Conservation (phyloP, 2,329 filamentous ascomycete species). For the Aspergillus novoparasiticus region DNA sequence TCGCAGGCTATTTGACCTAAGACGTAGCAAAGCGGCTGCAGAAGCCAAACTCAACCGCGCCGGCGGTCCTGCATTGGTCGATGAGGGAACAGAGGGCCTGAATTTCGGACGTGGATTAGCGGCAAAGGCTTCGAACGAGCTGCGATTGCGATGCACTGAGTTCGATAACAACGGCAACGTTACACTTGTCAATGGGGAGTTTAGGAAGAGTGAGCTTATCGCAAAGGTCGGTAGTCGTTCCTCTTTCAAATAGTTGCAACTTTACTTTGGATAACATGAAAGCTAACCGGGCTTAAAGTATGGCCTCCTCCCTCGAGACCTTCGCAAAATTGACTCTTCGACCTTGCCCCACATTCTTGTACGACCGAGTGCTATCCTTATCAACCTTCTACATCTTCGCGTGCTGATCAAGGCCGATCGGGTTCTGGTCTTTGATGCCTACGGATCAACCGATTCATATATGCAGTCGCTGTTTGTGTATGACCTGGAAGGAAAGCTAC, state of each 20-base stretch:
- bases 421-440: conserved; percentile 93
- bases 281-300: conserved; percentile 59
- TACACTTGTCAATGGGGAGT: conserved; percentile 90
- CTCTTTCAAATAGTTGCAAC: neutral
- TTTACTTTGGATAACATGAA: neutral
- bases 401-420: conserved; percentile 94
- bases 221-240: conserved; percentile 68
- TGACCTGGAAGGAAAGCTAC: conserved; percentile 88
- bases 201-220: conserved; percentile 96
- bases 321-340: conserved; percentile 96
- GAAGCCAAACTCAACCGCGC: conserved; percentile 54
- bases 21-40: conserved; percentile 31
- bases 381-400: conserved; percentile 94
- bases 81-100: conserved; percentile 65
- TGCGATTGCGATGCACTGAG: conserved; percentile 88
- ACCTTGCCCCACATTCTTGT: conserved; percentile 94
- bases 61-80: conserved; percentile 60
- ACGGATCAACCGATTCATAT: conserved; percentile 91
- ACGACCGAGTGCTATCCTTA: conserved; percentile 86
- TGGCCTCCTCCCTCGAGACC: conserved; percentile 86
- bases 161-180: conserved; percentile 91
- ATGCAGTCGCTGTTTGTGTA: conserved; percentile 98
- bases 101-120: conserved; percentile 70
- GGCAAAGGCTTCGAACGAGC: conserved; percentile 78
- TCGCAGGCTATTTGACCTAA: conserved; percentile 40